Conservation (phyloP, 1,139 yeast species). For the Nematodospora anomalae region DNA sequence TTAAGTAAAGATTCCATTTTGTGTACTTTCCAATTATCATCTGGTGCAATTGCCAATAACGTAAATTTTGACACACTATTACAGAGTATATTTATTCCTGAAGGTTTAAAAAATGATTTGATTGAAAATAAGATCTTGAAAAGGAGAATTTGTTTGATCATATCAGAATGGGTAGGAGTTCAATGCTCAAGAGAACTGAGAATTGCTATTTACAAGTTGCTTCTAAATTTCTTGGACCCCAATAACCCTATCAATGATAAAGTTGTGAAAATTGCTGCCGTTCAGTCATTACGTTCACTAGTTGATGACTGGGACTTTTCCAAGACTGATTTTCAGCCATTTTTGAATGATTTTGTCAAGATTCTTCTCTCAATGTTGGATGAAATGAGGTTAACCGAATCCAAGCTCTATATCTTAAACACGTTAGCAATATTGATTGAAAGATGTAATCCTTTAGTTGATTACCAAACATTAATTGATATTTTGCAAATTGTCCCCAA, state of each 20-base stretch:
- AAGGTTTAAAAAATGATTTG: conserved; percentile 48
- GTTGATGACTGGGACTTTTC: conserved; percentile 88
- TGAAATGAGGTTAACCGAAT: conserved; percentile 61
- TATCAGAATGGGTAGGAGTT: conserved; percentile 78
- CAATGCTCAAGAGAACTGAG: conserved; percentile 62
- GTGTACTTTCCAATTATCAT: conserved; percentile 78
- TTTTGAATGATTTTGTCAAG: conserved; percentile 51
- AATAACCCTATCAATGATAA: conserved; percentile 54
- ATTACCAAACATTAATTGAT: conserved; percentile 48
- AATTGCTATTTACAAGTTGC: conserved; percentile 58
- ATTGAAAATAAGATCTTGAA: conserved; percentile 62
- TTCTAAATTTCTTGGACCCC: conserved; percentile 46
- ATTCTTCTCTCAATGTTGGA: conserved; percentile 47
- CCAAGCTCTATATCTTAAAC: conserved; percentile 68
- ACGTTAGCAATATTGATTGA: conserved; percentile 67
- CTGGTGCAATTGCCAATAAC: conserved; percentile 61
- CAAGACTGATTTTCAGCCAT: conserved; percentile 66
- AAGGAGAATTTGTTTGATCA: conserved; percentile 73
- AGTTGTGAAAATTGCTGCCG: conserved; percentile 74
- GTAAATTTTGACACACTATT: conserved; percentile 66
- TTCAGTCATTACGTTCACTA: conserved; percentile 66
- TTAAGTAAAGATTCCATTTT: conserved; percentile 77
- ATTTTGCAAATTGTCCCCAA: conserved; percentile 65
- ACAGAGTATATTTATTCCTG: conserved; percentile 63
- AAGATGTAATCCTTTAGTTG: conserved; percentile 61